Base-by-base conservation (phyloP, 306 rosid genomes). In the Vigna angularis region DNA sequence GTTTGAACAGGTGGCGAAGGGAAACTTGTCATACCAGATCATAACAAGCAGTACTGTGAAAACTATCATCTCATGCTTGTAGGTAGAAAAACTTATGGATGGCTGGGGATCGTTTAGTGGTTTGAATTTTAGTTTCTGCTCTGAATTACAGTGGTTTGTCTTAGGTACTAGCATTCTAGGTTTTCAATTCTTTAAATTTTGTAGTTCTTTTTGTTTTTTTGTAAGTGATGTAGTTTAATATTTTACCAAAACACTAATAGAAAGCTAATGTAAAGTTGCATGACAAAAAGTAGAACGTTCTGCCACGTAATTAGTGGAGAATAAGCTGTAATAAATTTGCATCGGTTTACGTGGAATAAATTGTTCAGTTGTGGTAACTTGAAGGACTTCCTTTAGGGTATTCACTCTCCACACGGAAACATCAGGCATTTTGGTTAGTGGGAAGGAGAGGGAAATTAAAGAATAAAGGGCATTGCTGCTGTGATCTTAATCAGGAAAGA, bases 41-140 rank as follows among this genome's bases (percentile, higher is more conserved):
- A 83, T 18, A 87, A 87, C 80, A 64, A 66, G 78, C 88, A 85
- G 85, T 91, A 86, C 70, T 87, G 93, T 76, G 91, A 90, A 80
- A 90, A 79, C 74, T 84, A 80, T 14, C 79, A 55, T 68, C 89
- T 85, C 63, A 24, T 83, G 42, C 86, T 88, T 48, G 36, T 87
- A 78, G 26, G 93, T 88, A 5, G 90, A 88, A 83, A 86, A 83
- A 63, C 84, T 86, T 22, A 81, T 90, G 22, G 86, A 83, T 75
- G 86, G 91, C 61, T 91, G 93, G 89, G 87, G 73, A 78, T 78
- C 76, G 87, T 70, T 48, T 36, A 52, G 40, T 30, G 26, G 34
- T 62, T 53, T 62, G 66, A 56, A 52, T 66, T 48, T 63, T 86
- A 68, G 71, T 70, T 51, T 70, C 81, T 58, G 64, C 75, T 70